Percentiles rank a stretch among this genome's conserved stretches.
phyloP scores from a whole-genome alignment of 225 moss, liverwort and hornwort genomes.

The Marchantia paleacea region DNA sequence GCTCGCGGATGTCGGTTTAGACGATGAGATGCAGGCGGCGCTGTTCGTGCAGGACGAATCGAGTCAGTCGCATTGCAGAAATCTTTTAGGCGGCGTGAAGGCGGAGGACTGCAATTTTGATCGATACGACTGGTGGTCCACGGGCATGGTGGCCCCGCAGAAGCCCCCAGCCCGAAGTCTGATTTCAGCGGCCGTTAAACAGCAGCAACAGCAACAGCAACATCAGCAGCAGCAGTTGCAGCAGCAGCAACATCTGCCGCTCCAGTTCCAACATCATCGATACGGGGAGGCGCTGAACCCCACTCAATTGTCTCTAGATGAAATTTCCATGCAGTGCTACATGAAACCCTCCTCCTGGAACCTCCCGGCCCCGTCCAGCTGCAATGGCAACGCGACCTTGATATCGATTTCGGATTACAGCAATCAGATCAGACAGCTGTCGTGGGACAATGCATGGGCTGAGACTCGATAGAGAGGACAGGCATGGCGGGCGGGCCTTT shows the following conservation, averaged over 20 bases:
- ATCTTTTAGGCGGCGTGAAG: background rate
- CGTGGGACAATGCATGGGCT: conserved; percentile 4
- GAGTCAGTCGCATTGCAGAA: background rate
- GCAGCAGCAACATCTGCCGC: background rate
- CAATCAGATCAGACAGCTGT: background rate
- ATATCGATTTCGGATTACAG: conserved; percentile 3
- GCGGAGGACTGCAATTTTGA: conserved; percentile 4
- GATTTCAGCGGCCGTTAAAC: background rate
- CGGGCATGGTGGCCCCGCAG: background rate
- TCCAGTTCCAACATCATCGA: background rate
- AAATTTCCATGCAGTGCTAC: background rate
- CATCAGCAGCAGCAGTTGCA: background rate
- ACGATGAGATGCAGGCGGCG: conserved; percentile 6
- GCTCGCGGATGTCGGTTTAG: conserved; percentile 8
- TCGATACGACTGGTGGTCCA: conserved; percentile 10
- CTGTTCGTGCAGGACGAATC: background rate
- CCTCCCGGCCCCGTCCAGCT: background rate
- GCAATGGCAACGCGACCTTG: conserved; percentile 6
- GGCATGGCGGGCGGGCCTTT: background rate
- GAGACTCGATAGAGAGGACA: conserved; percentile 2
- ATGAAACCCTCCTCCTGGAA: background rate
- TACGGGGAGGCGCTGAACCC: conserved; percentile 1
- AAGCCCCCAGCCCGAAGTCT: background rate
- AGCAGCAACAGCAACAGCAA: background rate
- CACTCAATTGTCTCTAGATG: conserved; percentile 10